These are phyloP conservation scores for Albizia julibrissin DNA, from an alignment of 306 rosid species.

Conservation along the genomic window DNA sequence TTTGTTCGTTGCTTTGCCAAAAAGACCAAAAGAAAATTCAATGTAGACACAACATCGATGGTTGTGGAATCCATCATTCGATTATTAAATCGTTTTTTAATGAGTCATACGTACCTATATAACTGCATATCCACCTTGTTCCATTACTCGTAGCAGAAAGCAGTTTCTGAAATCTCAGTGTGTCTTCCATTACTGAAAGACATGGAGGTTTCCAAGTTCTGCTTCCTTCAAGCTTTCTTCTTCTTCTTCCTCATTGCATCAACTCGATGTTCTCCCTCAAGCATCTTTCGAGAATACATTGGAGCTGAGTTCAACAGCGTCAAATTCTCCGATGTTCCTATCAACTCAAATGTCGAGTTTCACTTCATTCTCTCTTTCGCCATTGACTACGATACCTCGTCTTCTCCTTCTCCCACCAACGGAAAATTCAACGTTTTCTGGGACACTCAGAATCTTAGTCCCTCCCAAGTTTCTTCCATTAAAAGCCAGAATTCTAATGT, in stretches of 20 bases:
- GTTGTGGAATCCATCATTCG: not conserved
- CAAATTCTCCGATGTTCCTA: slow-evolving; percentile 66
- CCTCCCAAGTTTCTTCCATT: slow-evolving; percentile 65
- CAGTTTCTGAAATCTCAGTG: not conserved
- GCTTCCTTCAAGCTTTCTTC: slow-evolving; percentile 32
- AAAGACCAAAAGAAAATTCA: not conserved
- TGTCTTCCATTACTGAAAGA: not conserved
- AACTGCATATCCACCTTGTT: not conserved
- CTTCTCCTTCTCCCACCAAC: slow-evolving; percentile 58
- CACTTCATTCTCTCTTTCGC: slow-evolving; percentile 85
- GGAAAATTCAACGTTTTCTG: slow-evolving; percentile 74
- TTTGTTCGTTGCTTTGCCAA: not conserved
- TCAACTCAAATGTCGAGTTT: slow-evolving; percentile 58
- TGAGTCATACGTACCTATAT: not conserved
- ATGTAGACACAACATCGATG: not conserved
- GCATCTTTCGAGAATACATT: slow-evolving; percentile 73
- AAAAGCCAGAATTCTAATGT: slow-evolving; percentile 62
- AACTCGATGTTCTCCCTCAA: slow-evolving; percentile 33
- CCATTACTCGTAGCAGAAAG: not conserved
- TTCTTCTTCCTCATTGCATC: slow-evolving; percentile 22
- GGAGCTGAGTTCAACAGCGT: slow-evolving; percentile 79
- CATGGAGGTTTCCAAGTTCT: slow-evolving; percentile 23
- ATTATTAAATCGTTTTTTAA: not conserved
- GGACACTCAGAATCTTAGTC: slow-evolving; percentile 64
- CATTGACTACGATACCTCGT: slow-evolving; percentile 68